phyloP scores from a whole-genome alignment of 345 rosid genomes.

The Bruguiera parviflora region DNA sequence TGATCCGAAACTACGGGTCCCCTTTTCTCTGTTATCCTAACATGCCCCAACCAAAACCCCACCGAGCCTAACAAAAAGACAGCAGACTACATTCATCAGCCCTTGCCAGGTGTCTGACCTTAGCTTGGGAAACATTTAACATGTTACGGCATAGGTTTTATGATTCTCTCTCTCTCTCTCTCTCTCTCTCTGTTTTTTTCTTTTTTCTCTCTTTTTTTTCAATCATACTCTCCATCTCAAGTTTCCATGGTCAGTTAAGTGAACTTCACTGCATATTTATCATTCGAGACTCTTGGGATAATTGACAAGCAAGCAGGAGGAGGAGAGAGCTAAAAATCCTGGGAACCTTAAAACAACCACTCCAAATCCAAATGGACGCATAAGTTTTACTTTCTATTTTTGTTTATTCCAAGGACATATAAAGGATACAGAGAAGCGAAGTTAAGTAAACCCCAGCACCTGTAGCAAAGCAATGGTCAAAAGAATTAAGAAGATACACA shows the following conservation, averaged over 20 bases:
- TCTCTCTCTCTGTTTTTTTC: no score
- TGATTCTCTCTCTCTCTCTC: no score
- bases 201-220: background rate
- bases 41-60: constrained; percentile 7
- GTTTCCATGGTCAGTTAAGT: constrained; percentile 3
- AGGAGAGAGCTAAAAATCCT: no score
- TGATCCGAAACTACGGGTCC: constrained; percentile 18
- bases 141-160: no score
- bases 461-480: background rate
- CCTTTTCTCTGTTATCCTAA: background rate
- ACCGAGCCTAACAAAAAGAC: constrained; percentile 9
- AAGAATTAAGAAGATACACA: no score
- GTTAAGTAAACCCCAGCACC: background rate
- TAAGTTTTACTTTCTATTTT: background rate
- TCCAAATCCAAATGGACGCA: constrained; percentile 16
- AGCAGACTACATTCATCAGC: constrained; percentile 6
- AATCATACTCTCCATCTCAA: background rate
- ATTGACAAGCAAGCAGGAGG: constrained; percentile 10
- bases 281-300: background rate
- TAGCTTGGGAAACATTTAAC: background rate
- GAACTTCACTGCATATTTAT: background rate
- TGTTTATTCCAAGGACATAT: background rate
- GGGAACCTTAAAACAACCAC: constrained; percentile 10
- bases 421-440: background rate
- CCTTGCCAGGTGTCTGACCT: background rate